These are phyloP conservation scores for Uronychia binucleata DNA, from an alignment of 73 alveolate genomes.

Conservation along the genomic window DNA sequence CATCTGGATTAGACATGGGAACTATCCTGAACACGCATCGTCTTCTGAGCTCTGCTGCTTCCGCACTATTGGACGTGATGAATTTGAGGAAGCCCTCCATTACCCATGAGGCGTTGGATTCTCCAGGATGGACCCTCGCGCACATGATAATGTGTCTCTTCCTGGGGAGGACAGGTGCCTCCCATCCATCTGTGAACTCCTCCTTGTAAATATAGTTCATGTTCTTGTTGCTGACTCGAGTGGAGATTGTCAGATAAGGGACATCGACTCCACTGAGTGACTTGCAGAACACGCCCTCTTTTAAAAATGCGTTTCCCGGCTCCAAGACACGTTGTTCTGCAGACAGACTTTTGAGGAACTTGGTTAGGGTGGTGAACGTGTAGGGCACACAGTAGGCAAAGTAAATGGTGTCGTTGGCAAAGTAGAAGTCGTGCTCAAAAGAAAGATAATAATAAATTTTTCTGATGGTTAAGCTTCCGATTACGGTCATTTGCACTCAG, in stretches of 20 bases:
- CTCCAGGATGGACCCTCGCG: constrained; percentile 93
- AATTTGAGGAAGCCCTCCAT: constrained; percentile 81
- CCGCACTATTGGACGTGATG: constrained; percentile 37
- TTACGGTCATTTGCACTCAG: neutral
- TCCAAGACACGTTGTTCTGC: constrained; percentile 19
- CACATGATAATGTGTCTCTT: constrained; percentile 49
- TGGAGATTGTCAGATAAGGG: constrained; percentile 40
- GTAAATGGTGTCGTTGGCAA: constrained; percentile 19
- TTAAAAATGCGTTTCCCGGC: neutral
- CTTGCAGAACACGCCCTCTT: constrained; percentile 38
- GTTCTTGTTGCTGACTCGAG: constrained; percentile 21
- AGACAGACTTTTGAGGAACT: neutral
- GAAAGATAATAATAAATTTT: constrained; percentile 9
- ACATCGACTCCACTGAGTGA: constrained; percentile 56
- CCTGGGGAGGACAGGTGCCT: constrained; percentile 14
- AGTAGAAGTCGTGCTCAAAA: constrained; percentile 15
- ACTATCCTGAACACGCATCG: constrained; percentile 74
- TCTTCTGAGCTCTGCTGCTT: constrained; percentile 64
- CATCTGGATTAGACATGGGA: constrained; percentile 94
- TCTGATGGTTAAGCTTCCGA: neutral
- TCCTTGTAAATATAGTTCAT: constrained; percentile 18
- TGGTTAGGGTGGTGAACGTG: constrained; percentile 1
- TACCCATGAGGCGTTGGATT: constrained; percentile 74
- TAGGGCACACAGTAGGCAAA: constrained; percentile 46
- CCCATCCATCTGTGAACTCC: constrained; percentile 16